Percentiles rank a stretch among this genome's conserved stretches.
Evolutionary conservation across 495 filamentous ascomycete species (phyloP).

Genomic region (Penicillium parvum): DNA sequence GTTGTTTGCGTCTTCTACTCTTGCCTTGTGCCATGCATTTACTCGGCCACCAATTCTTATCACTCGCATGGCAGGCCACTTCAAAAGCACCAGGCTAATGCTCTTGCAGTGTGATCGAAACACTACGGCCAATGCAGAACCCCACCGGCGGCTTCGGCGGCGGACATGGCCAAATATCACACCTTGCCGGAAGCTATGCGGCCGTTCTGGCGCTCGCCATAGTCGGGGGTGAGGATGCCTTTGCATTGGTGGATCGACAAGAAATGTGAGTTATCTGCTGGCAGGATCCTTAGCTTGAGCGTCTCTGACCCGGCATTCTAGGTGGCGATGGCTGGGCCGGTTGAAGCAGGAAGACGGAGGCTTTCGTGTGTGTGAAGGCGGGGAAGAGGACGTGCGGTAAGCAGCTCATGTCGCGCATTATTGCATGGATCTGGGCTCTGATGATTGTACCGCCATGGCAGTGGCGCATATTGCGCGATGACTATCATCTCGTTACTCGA

Average conservation of each 20-base stretch:
- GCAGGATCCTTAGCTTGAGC: conserved; percentile 7
- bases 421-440: conserved; percentile 13
- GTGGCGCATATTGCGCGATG: conserved; percentile 86
- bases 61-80: conserved; percentile 2
- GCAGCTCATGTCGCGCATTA: conserved; percentile 10
- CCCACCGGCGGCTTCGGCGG: conserved; percentile 83
- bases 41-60: background rate
- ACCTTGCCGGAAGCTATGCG: conserved; percentile 85
- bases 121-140: conserved; percentile 78
- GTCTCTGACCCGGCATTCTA: conserved; percentile 28
- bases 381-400: conserved; percentile 89
- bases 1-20: conserved; percentile 3
- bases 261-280: conserved; percentile 56
- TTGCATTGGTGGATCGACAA: conserved; percentile 71
- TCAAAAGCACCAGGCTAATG: conserved; percentile 6
- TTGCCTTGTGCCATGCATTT: background rate
- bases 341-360: conserved; percentile 83
- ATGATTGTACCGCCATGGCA: conserved; percentile 32
- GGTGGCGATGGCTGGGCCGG: conserved; percentile 78
- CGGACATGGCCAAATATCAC: conserved; percentile 83
- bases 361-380: conserved; percentile 73
- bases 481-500: conserved; percentile 77
- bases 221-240: conserved; percentile 67
- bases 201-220: conserved; percentile 70
- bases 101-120: conserved; percentile 55